Evolutionary conservation across 192 early-diverging fungal genomes (phyloP).

Genomic region (Backusella psychrophila): DNA sequence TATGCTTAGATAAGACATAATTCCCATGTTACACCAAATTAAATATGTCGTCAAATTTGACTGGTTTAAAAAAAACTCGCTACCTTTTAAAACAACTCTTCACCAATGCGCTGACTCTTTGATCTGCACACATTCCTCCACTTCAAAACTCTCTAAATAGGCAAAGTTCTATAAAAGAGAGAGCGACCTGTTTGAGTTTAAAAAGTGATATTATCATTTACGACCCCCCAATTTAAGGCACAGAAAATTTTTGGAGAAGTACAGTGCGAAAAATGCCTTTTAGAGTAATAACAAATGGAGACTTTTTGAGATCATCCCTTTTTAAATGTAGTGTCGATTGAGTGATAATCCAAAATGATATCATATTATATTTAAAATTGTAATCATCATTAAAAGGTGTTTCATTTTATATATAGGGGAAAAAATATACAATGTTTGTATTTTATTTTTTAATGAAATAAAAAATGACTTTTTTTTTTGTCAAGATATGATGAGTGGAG

Average conservation of each 20-base stretch:
- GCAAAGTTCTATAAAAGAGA: background rate
- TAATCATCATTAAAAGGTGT: background rate
- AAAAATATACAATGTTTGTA: background rate
- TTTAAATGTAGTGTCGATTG: background rate
- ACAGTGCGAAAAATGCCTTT: background rate
- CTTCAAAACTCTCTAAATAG: background rate
- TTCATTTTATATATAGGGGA: background rate
- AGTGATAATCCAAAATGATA: background rate
- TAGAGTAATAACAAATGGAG: constrained; percentile 1
- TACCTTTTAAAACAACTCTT: too few species aligned
- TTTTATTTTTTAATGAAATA: background rate
- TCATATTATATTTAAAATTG: background rate
- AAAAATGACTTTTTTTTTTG: background rate
- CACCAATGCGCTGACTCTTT: too few species aligned
- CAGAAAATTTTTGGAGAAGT: background rate
- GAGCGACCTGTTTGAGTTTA: background rate
- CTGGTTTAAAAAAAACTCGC: background rate
- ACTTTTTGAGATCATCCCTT: background rate
- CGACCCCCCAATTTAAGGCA: background rate
- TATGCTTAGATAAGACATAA: background rate
- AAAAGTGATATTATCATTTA: background rate
- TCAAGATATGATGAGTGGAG: background rate
- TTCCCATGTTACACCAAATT: background rate
- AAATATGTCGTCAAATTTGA: background rate
- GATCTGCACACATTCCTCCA: background rate